A percentile compares a stretch with the other conserved stretches of the same genome.
Conservation (phyloP, 306 rosid species). For the Purshia tridentata region DNA sequence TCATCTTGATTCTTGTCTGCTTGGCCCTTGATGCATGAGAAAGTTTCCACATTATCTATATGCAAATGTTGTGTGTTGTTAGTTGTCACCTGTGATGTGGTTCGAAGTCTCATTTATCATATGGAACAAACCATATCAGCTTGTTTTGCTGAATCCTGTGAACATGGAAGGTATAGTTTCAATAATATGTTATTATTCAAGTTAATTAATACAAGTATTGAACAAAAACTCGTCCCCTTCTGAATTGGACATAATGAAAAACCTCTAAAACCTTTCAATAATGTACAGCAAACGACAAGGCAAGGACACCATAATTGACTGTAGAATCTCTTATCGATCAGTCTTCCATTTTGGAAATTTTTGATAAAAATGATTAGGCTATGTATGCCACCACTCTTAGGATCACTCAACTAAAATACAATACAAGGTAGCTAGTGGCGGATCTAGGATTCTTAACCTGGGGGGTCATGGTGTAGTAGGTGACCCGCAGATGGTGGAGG, state of each 20-base stretch:
- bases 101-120: too few species aligned
- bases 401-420: background rate
- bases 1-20: too few species aligned
- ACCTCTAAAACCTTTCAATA: background rate
- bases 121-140: too few species aligned
- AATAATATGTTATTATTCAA: background rate
- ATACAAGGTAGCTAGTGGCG: background rate
- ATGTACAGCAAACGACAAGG: background rate
- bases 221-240: conserved; percentile 4
- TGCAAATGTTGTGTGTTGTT: too few species aligned
- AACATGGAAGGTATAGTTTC: background rate
- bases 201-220: background rate
- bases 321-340: background rate
- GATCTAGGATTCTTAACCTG: too few species aligned
- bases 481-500: too few species aligned
- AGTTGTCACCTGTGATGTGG: too few species aligned
- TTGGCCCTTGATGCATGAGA: too few species aligned
- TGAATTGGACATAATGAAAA: background rate
- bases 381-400: background rate
- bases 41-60: too few species aligned
- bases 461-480: too few species aligned
- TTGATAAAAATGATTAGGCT: background rate
- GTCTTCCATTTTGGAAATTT: conserved; percentile 3
- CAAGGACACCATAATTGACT: conserved; percentile 15
- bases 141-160: too few species aligned